Evolutionary conservation across 495 filamentous ascomycete genomes (phyloP), one percentile per base, ranked within the genome.

Genomic region (Clavariopsis aquatica): DNA sequence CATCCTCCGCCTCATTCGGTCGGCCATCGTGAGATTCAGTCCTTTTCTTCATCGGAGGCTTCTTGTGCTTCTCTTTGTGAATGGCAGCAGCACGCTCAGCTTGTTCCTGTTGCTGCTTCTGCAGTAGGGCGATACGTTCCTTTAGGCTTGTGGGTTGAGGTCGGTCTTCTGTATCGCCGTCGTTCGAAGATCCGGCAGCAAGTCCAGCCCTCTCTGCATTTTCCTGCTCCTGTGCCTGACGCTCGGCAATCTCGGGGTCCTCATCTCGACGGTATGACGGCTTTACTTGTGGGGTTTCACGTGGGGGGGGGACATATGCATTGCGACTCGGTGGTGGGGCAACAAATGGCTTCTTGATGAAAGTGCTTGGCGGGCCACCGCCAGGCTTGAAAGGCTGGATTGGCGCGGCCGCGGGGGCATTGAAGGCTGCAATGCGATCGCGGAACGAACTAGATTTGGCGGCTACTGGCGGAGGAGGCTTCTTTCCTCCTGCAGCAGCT

Each of bases 261-360:
- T 97, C 94, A 49, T 97, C 94, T 41, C 96, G 81, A 56, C 87
- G 85, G 70, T 96, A 96, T 12, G 91, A 74, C 3, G 38, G 38
- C 77, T 88, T 94, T 28, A 87, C 83, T 19, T 86, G 85, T 26
- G 84, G 81, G 27, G 85, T 80, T 34, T 87, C 84, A 22, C 72
- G 79, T 43, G 86, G 85, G 5, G 87, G 86, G 36, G 94, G 89
- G 0, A 98, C 84, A 70, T 91, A 98, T 1, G 95, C 88, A 81
- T 97, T 88, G 66, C 92, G 89, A 75, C 91, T 96, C 7, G 94
- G 94, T 55, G 94, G 94, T 29, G 95, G 92, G 1, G 94, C 89
- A 61, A 98, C 94, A 70, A 97, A 98, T n/a, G 94, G 92, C 76
- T 98, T 98, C 81, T 95, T 97, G 74, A 98, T 85, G 68, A 98